A percentile compares a stretch with the other conserved stretches of the same genome.
Evolutionary conservation across 805 yeast species (phyloP).

Genomic region (Starmerella gropengiesseri): DNA sequence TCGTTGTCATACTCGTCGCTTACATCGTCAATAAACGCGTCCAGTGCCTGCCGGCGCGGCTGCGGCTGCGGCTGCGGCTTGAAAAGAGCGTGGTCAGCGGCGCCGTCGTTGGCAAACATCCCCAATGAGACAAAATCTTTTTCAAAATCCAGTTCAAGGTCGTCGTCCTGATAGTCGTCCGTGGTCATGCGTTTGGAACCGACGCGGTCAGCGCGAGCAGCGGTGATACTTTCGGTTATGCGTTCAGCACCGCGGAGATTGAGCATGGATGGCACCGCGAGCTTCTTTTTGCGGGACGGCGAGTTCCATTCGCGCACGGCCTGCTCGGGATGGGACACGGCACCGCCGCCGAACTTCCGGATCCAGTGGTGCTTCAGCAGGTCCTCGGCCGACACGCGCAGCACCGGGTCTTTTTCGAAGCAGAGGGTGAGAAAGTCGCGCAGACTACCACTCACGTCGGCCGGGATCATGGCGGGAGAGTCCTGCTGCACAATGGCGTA

Average conservation of each 20-base stretch:
- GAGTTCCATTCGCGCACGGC: slow-evolving; percentile 28
- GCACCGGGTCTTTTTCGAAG: slow-evolving; percentile 56
- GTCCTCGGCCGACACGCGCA: slow-evolving; percentile 45
- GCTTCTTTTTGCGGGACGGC: slow-evolving; percentile 13
- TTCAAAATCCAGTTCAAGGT: too few relatives aligned
- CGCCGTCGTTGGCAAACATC: slow-evolving; percentile 13
- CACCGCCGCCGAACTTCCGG: slow-evolving; percentile 18
- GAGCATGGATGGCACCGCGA: slow-evolving; percentile 22
- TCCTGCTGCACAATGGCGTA: slow-evolving; percentile 75
- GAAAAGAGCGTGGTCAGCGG: neutral
- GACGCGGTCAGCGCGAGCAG: neutral
- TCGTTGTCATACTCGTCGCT: slow-evolving; percentile 17
- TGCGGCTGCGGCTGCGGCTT: neutral
- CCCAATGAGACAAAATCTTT: slow-evolving; percentile 21
- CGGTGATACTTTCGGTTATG: neutral
- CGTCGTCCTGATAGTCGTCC: slow-evolving; percentile 4
- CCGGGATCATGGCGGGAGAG: slow-evolving; percentile 48
- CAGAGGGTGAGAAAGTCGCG: slow-evolving; percentile 56
- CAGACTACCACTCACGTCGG: slow-evolving; percentile 32
- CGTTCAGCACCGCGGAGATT: slow-evolving; percentile 13
- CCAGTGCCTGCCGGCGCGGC: slow-evolving; percentile 32
- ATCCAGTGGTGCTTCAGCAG: slow-evolving; percentile 58
- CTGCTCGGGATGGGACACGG: slow-evolving; percentile 24
- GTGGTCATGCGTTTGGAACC: neutral
- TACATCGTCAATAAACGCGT: slow-evolving; percentile 37